Evolutionary conservation across 345 rosid species (phyloP), one percentile per base, ranked within the genome.

Genomic region (Streptanthus diversifolius): DNA sequence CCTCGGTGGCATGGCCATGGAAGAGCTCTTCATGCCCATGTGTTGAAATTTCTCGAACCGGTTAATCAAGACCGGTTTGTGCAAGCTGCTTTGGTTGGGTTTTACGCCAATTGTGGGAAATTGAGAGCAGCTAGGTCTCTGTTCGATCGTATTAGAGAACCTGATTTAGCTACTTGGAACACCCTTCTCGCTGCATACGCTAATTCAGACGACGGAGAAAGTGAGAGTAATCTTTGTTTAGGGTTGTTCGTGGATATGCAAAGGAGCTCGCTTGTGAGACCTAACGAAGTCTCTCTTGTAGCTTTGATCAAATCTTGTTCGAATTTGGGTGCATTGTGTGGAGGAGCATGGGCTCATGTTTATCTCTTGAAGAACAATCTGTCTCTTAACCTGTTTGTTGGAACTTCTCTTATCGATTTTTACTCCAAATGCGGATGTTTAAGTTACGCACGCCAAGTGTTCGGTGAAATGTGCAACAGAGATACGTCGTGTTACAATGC

Each of bases 151-250:
- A 87, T 86, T 47, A 53, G 43, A 10, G 66, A 49, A 44, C 93
- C 90, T 4, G 88, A 90, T 85, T 83, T 86, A 63, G 84, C 87
- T 15, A 70, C 82, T 1, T 87, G 96, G 90, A 90, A 90, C 45
- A 79, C 86, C 12, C 70, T 86, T 40, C 75, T 90, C n/a, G 30
- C 73, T 67, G 89, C 91, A 22, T 83, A 83, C 70, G 86, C 89
- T 37, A 73, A 75, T 47, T 66, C 63, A 30, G 36, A n/a, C 35
- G 53, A 57, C 32, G 61, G 27, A 8, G 48, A 55, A 15, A 4
- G 5, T 19, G 74, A 59, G 27, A 25, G 27, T 8, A 30, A 53
- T 7, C 84, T 82, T 74, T 81, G 69, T 22, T 78, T 87, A 44
- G 2, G 40, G 36, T 75, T 87, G 80, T 87, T 87, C 44, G 24